phyloP scores from a whole-genome alignment of 306 rosid genomes.

The Cicer yamashitae region DNA sequence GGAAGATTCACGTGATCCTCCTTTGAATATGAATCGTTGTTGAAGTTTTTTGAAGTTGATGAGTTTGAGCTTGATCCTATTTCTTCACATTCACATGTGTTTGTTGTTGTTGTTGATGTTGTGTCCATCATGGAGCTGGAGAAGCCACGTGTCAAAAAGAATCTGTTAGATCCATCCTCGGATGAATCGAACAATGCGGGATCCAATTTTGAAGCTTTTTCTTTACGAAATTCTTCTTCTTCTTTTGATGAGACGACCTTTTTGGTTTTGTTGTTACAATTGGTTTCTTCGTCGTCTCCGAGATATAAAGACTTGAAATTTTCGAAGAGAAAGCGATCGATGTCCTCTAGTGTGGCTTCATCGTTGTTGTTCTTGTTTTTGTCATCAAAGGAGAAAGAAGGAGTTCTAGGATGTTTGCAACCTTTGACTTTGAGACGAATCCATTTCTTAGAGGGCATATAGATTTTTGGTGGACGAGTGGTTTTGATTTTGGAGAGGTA shows the following conservation, averaged over 20 bases:
- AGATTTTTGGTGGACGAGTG: slow-evolving; percentile 42
- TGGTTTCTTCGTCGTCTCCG: slow-evolving; percentile 43
- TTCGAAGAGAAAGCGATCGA: slow-evolving; percentile 74
- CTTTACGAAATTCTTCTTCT: background rate
- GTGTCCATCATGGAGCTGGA: slow-evolving; percentile 55
- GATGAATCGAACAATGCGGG: slow-evolving; percentile 46
- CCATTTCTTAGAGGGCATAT: slow-evolving; percentile 63
- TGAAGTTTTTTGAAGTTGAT: slow-evolving; percentile 33
- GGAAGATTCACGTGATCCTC: slow-evolving; percentile 42
- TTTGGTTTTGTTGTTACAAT: background rate
- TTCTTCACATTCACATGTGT: slow-evolving; percentile 55
- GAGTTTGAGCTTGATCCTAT: slow-evolving; percentile 51
- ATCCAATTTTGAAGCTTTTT: slow-evolving; percentile 18
- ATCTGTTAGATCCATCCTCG: slow-evolving; percentile 54
- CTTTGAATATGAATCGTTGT: slow-evolving; percentile 18
- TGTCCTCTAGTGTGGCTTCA: slow-evolving; percentile 68
- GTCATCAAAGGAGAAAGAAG: slow-evolving; percentile 57
- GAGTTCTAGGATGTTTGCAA: slow-evolving; percentile 70
- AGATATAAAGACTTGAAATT: slow-evolving; percentile 72
- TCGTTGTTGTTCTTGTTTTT: slow-evolving; percentile 15
- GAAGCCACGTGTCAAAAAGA: slow-evolving; percentile 46
- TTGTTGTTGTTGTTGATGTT: slow-evolving; percentile 38
- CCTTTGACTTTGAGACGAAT: slow-evolving; percentile 46
- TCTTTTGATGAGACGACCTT: background rate
- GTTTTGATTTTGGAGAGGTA: slow-evolving; percentile 62